A percentile compares a stretch with the other conserved stretches of the same genome.
Conservation (phyloP, 176 grass and related monocot genomes). For the Avena insularis region DNA sequence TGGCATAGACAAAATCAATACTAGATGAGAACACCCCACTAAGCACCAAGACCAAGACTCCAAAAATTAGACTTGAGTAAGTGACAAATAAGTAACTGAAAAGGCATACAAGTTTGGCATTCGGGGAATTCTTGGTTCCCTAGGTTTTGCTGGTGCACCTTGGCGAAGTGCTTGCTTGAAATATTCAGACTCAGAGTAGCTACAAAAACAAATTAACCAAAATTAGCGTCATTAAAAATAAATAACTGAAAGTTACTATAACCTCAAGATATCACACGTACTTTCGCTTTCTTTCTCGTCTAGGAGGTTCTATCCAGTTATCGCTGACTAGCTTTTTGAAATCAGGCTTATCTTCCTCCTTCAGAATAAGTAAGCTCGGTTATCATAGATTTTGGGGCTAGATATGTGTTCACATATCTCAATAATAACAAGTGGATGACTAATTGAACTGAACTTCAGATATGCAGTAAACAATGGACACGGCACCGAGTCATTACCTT, state of each 20-base stretch:
- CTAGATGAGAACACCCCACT: background rate
- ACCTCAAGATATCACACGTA: slow-evolving; percentile 44
- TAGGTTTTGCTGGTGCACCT: slow-evolving; percentile 72
- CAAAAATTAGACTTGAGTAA: slow-evolving; percentile 22
- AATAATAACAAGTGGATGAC: slow-evolving; percentile 14
- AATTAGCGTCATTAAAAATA: slow-evolving; percentile 19
- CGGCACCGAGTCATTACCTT: slow-evolving; percentile 53
- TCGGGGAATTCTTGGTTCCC: slow-evolving; percentile 75
- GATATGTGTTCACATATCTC: slow-evolving; percentile 10
- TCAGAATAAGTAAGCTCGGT: slow-evolving; percentile 20
- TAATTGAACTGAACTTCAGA: slow-evolving; percentile 33
- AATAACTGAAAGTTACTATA: slow-evolving; percentile 26
- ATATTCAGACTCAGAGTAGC: slow-evolving; percentile 83
- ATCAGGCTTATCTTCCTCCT: slow-evolving; percentile 80
- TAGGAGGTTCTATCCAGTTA: slow-evolving; percentile 85
- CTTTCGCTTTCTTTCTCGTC: slow-evolving; percentile 81
- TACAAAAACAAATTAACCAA: slow-evolving; percentile 45
- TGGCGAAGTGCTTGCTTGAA: slow-evolving; percentile 90
- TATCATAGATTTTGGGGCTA: background rate
- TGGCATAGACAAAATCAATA: slow-evolving; percentile 41
- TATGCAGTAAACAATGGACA: slow-evolving; percentile 25
- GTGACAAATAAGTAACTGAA: slow-evolving; percentile 30
- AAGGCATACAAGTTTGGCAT: slow-evolving; percentile 82
- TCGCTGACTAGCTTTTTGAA: slow-evolving; percentile 81
- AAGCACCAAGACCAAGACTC: slow-evolving; percentile 2